Evolutionary conservation across 441 rosid genomes (phyloP).

Genomic region (Raphanus hybrid): DNA sequence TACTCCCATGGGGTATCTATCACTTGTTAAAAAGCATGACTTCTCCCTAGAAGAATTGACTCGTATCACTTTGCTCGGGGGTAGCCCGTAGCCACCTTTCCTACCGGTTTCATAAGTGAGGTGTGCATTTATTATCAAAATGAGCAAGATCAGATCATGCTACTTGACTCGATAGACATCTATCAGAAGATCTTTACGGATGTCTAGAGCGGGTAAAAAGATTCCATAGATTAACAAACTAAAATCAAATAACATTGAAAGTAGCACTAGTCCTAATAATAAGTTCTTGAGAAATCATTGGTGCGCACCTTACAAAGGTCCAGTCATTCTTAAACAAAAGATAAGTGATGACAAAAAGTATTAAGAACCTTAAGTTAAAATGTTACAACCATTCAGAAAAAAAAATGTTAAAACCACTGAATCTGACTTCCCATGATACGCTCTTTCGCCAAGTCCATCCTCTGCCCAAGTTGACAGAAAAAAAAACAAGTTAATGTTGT

Average conservation of each 20-base stretch:
- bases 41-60: too few relatives aligned
- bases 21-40: too few relatives aligned
- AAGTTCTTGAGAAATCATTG: background rate
- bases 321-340: slow-evolving; percentile 1
- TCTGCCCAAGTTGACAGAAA: background rate
- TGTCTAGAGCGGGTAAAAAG: background rate
- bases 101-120: too few relatives aligned
- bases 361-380: background rate
- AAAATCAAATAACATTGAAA: background rate
- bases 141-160: background rate
- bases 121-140: background rate
- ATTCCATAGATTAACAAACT: background rate
- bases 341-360: background rate
- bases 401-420: background rate
- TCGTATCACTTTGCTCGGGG: too few relatives aligned
- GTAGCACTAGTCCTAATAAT: background rate
- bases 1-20: too few relatives aligned
- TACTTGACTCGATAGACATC: too few relatives aligned
- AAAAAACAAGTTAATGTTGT: background rate
- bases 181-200: too few relatives aligned
- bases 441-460: background rate
- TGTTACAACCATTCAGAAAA: background rate
- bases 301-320: background rate
- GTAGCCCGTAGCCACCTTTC: too few relatives aligned
- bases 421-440: background rate